Conservation (phyloP, 2,329 filamentous ascomycete genomes). For the Penicillium verrucosum region DNA sequence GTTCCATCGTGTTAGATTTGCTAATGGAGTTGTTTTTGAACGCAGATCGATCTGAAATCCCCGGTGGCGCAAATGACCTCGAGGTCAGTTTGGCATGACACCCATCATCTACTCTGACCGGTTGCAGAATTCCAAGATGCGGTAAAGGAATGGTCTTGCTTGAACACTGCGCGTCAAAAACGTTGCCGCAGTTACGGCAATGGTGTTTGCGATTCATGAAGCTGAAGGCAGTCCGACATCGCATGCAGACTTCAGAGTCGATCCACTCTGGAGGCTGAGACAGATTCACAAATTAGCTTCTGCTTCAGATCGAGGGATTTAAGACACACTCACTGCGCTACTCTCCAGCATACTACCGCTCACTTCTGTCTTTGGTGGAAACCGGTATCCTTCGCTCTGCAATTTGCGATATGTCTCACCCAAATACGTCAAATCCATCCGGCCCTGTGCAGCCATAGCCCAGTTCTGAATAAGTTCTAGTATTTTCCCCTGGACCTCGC, state of each 20-base stretch:
- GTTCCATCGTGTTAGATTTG: conserved; percentile 81
- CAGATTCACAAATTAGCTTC: conserved; percentile 9
- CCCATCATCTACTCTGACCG: conserved; percentile 92
- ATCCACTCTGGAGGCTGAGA: conserved; percentile 88
- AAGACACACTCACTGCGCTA: conserved; percentile 67
- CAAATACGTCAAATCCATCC: conserved; percentile 79
- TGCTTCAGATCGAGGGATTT: not conserved
- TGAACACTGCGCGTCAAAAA: conserved; percentile 94
- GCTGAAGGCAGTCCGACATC: conserved; percentile 89
- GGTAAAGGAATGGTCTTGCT: conserved; percentile 83
- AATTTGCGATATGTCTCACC: conserved; percentile 80
- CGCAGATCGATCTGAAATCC: conserved; percentile 39
- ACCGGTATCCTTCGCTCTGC: conserved; percentile 80
- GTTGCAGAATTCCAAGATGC: conserved; percentile 85
- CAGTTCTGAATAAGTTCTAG: conserved; percentile 90
- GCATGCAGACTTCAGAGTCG: conserved; percentile 98
- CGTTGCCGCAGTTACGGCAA: conserved; percentile 95
- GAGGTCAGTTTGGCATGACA: conserved; percentile 88
- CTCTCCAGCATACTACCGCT: conserved; percentile 98
- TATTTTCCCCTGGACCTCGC: conserved; percentile 84
- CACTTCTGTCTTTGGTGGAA: conserved; percentile 81
- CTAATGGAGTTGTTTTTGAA: conserved; percentile 51
- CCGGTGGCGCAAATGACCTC: conserved; percentile 52
- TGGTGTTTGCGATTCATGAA: conserved; percentile 99
- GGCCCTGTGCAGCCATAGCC: conserved; percentile 83